Conservation (phyloP, 2,329 filamentous ascomycete genomes). For the Fusarium armeniacum region DNA sequence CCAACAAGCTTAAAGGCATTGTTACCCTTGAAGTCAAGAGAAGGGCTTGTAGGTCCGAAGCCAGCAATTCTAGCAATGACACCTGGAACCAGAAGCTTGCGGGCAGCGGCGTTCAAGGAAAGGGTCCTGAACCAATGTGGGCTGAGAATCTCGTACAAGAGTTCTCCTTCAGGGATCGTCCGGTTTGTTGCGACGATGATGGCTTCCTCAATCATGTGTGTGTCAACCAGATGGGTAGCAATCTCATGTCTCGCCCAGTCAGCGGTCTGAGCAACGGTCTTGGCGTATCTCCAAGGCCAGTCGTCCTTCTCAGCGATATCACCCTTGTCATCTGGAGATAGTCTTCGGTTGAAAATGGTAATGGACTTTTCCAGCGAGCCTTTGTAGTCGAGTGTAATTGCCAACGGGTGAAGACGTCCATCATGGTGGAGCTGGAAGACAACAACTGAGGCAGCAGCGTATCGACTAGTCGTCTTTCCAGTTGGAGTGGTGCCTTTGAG, state of each 20-base stretch:
- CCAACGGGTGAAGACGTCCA: slow-evolving; percentile 33
- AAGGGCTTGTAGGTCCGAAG: slow-evolving; percentile 10
- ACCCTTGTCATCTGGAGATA: slow-evolving; percentile 24
- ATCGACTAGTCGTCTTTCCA: background rate
- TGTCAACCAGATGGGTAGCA: slow-evolving; percentile 36
- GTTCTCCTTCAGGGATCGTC: slow-evolving; percentile 24
- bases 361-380: slow-evolving; percentile 22
- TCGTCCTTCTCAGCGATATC: slow-evolving; percentile 29
- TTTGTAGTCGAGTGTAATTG: slow-evolving; percentile 36
- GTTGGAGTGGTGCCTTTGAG: background rate
- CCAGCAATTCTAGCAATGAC: slow-evolving; percentile 33
- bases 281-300: slow-evolving; percentile 42
- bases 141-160: slow-evolving; percentile 35
- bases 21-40: background rate
- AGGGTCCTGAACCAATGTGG: slow-evolving; percentile 39
- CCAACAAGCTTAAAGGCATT: slow-evolving; percentile 9
- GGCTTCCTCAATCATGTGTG: slow-evolving; percentile 38
- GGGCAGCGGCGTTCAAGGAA: slow-evolving; percentile 24
- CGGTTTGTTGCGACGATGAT: slow-evolving; percentile 40
- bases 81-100: slow-evolving; percentile 12
- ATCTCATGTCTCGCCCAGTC: slow-evolving; percentile 41
- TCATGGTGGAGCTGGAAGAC: slow-evolving; percentile 36
- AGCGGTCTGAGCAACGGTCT: slow-evolving; percentile 37
- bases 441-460: slow-evolving; percentile 30
- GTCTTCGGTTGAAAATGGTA: slow-evolving; percentile 35